Evolutionary conservation across 1,139 yeast species (phyloP).

Genomic region (Nadsonia commutata): DNA sequence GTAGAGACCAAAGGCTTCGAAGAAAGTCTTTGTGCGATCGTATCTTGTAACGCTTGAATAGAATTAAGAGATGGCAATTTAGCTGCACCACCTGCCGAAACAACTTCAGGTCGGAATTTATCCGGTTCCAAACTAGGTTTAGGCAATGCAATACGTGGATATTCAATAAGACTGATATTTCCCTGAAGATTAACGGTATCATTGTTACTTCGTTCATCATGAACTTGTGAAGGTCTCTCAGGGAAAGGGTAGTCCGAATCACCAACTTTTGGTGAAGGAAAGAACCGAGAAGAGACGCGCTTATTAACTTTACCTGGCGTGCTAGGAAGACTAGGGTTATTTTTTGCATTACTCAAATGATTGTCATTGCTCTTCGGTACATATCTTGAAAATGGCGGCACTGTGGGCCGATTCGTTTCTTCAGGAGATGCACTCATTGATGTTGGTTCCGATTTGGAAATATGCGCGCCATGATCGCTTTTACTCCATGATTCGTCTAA

Average conservation of each 20-base stretch:
- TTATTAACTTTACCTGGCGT: slow-evolving; percentile 1
- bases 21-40: background rate
- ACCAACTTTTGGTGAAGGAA: slow-evolving; percentile 5
- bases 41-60: background rate
- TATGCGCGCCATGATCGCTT: background rate
- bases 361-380: background rate
- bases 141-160: background rate
- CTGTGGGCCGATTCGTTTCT: background rate
- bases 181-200: background rate
- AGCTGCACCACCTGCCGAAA: background rate
- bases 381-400: background rate
- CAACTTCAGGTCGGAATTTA: background rate
- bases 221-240: background rate
- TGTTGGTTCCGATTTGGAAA: background rate
- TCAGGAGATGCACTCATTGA: background rate
- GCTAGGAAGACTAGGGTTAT: background rate
- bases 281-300: slow-evolving; percentile 5
- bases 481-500: background rate
- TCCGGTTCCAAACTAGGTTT: background rate
- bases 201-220: background rate
- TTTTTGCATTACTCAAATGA: background rate
- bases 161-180: background rate
- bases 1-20: background rate
- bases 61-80: background rate
- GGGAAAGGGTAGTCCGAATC: background rate